Evolutionary conservation across 2,329 filamentous ascomycete species (phyloP).

Genomic region (Trichoderma endophyticum): DNA sequence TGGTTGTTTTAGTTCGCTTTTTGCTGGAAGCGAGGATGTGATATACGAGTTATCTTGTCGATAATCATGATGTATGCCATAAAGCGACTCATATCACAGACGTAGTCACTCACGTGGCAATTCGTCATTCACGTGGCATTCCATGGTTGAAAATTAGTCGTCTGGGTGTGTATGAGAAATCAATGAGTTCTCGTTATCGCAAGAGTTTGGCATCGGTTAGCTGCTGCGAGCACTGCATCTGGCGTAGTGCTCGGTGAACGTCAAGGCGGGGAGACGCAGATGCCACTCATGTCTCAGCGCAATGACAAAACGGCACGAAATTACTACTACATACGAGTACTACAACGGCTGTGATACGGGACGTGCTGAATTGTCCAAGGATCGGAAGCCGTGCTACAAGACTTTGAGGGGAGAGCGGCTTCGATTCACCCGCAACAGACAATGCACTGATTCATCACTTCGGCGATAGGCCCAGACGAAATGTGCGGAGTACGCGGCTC

Average conservation of each 20-base stretch:
- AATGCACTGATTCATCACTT: neutral
- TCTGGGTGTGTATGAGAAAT: neutral
- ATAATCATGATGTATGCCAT: neutral
- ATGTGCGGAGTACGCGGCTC: neutral
- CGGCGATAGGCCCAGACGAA: neutral
- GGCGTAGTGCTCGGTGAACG: neutral
- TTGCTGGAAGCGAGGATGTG: neutral
- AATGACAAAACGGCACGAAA: neutral
- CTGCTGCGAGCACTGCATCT: neutral
- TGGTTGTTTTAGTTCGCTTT: neutral
- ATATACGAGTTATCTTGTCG: neutral
- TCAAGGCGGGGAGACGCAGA: neutral
- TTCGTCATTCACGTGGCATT: neutral
- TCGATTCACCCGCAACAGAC: neutral
- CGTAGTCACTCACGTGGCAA: neutral
- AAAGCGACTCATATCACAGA: neutral
- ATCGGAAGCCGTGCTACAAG: neutral
- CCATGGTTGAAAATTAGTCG: neutral
- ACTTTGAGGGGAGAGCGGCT: neutral
- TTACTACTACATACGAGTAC: too few relatives aligned
- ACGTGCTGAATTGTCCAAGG: neutral
- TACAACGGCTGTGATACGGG: too few relatives aligned
- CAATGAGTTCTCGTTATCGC: neutral
- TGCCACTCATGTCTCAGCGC: neutral
- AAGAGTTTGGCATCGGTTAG: neutral